These are phyloP conservation scores for Dryas integrifolia DNA, from an alignment of 331 rosid species.

Conservation along the genomic window DNA sequence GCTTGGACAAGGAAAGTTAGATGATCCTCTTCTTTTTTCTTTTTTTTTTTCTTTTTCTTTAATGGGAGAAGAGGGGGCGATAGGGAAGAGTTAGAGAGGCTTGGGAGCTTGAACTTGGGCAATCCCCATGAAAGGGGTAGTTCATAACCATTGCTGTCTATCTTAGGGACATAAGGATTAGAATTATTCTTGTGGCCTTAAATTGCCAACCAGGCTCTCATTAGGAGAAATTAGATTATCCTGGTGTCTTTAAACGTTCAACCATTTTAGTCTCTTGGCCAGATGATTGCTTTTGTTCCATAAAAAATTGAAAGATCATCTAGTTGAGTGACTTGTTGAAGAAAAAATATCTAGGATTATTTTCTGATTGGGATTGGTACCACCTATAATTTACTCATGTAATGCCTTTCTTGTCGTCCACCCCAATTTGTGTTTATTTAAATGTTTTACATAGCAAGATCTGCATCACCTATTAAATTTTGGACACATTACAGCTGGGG, in stretches of 20 bases:
- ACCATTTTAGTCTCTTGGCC: background rate
- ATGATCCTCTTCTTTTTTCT: background rate
- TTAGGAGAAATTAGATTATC: background rate
- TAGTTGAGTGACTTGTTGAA: background rate
- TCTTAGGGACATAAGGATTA: background rate
- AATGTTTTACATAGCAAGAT: background rate
- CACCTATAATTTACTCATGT: background rate
- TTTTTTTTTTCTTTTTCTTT: background rate
- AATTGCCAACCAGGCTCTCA: background rate
- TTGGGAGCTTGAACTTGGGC: background rate
- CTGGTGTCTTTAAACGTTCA: background rate
- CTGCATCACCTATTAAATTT: slow-evolving; percentile 7
- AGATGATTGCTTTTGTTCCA: background rate
- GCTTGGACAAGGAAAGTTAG: background rate
- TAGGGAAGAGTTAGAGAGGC: background rate
- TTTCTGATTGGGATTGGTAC: background rate
- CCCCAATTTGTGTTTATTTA: background rate
- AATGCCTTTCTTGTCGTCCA: background rate
- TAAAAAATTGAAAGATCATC: background rate
- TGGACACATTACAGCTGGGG: slow-evolving; percentile 43
- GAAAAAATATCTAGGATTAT: background rate
- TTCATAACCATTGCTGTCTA: background rate
- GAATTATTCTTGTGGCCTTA: background rate
- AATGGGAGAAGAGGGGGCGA: background rate
- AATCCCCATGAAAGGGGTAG: background rate